Percentiles rank a stretch among this genome's conserved stretches.
Evolutionary conservation across 1,139 yeast species (phyloP).

Genomic region (Pichia inconspicua): DNA sequence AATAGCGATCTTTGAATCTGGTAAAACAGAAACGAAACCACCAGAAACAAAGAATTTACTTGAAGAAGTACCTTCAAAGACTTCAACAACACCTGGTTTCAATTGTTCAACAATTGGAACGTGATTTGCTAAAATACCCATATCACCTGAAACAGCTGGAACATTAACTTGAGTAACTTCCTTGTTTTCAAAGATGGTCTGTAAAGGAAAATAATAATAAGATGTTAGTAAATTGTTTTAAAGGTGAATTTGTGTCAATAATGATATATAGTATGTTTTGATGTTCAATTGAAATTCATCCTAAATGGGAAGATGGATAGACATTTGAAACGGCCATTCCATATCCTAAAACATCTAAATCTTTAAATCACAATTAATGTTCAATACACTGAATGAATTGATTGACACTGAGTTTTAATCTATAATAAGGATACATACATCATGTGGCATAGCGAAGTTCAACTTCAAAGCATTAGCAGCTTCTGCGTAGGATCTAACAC

Average conservation of each 20-base stretch:
- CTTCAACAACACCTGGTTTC: slow-evolving; percentile 92
- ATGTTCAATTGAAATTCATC: too few relatives aligned
- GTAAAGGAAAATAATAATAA: slow-evolving; percentile 3
- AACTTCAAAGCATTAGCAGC: slow-evolving; percentile 67
- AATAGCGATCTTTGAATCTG: slow-evolving; percentile 84
- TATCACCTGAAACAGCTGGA: slow-evolving; percentile 93
- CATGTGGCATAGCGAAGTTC: slow-evolving; percentile 86
- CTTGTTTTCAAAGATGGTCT: slow-evolving; percentile 35
- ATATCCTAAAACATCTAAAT: too few relatives aligned
- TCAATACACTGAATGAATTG: background rate
- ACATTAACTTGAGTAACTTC: slow-evolving; percentile 82
- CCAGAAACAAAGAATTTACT: slow-evolving; percentile 88
- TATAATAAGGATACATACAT: slow-evolving; percentile 35
- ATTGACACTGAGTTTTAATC: background rate
- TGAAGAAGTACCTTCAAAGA: slow-evolving; percentile 71
- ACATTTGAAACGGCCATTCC: too few relatives aligned
- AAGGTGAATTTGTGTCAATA: background rate
- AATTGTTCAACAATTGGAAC: slow-evolving; percentile 97
- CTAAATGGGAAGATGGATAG: too few relatives aligned
- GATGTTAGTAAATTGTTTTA: slow-evolving; percentile 11
- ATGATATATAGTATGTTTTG: too few relatives aligned
- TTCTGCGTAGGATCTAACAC: slow-evolving; percentile 79
- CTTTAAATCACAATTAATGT: too few relatives aligned
- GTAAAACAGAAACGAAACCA: slow-evolving; percentile 95
- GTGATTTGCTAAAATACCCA: slow-evolving; percentile 97